Base-by-base conservation (phyloP, 2,329 filamentous ascomycete genomes). In the Alternaria sp. region DNA sequence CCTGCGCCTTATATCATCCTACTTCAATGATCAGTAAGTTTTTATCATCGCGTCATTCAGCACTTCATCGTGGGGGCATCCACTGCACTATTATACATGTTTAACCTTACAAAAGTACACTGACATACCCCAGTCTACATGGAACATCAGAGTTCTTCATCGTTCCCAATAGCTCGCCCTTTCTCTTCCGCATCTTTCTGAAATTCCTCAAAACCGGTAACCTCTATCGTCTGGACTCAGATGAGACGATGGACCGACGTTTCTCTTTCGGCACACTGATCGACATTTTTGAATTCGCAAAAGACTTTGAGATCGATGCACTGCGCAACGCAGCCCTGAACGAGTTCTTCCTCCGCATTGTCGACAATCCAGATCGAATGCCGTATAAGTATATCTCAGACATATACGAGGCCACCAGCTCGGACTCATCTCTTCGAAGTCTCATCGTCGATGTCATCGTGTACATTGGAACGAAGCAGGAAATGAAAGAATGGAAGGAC, bases 341-440 rank as follows among this genome's bases (percentile, higher is more conserved):
- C 12, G 48, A 38, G 9, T 51, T 51, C 22, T 39, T 51, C 22
- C 36, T 51, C 9, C 48, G 48, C 48, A 51, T 51, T 20, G 11
- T 24, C 34, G 48, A 38, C 22, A 12, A 28, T 12, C 48, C 48
- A 2, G 34, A 39, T 24, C 30, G 22, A 9, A 16, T 51, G 1
- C 48, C 48, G 16, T 51, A 51, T 20, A 28, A 20, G 11, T 26
- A 38, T 16, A 51, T 51, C 6, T 39, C 8, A 14, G 34, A 51
- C 5, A 39, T 51, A 26, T 51, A 51, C 22, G n/a, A 20, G 9
- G 34, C 32, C 12, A 20, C 34, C n/a, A 14, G 16, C 1, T 11
- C 32, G 7, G 2, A 14, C n/a, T 51, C 48, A 26, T 51, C 48
- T 11, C 32, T 51, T 14, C 48, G 34, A 16, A 12, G 22, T 9